Evolutionary conservation across 768 basidiomycete species (phyloP).

Genomic region (Lepiota brunneoincarnata): DNA sequence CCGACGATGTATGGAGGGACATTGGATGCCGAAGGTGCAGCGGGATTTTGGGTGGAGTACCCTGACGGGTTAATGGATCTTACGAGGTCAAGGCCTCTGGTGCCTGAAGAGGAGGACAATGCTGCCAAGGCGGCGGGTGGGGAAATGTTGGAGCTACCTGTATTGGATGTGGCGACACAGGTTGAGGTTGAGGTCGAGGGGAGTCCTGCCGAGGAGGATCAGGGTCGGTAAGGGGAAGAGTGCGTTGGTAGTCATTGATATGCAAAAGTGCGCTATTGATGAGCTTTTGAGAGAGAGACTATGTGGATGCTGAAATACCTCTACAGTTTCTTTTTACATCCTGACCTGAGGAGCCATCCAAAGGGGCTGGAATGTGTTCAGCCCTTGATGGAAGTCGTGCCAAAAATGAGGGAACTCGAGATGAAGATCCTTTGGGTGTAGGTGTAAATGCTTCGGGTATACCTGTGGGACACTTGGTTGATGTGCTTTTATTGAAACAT

Average conservation of each 20-base stretch:
- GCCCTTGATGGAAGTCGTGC: constrained; percentile 47
- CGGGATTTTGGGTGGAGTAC: constrained; percentile 68
- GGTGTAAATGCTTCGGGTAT: constrained; percentile 14
- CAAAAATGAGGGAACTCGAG: constrained; percentile 44
- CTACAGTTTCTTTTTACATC: constrained; percentile 62
- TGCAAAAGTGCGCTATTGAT: constrained; percentile 60
- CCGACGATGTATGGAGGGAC: constrained; percentile 53
- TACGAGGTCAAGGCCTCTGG: constrained; percentile 44
- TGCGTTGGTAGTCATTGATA: constrained; percentile 65
- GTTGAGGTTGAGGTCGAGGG: constrained; percentile 55
- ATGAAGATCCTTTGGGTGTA: constrained; percentile 67
- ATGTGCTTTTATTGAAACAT: neutral
- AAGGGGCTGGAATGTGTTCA: constrained; percentile 57
- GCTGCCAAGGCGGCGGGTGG: constrained; percentile 13
- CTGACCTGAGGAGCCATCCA: constrained; percentile 51
- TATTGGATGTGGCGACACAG: constrained; percentile 32
- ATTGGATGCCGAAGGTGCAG: constrained; percentile 18
- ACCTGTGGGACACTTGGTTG: neutral
- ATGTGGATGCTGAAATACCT: neutral
- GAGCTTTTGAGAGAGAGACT: neutral
- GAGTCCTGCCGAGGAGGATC: constrained; percentile 36
- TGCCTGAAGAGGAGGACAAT: constrained; percentile 16
- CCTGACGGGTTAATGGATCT: constrained; percentile 62
- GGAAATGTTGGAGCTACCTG: constrained; percentile 22
- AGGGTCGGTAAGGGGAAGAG: constrained; percentile 47